Conservation (phyloP, 768 basidiomycete genomes). For the Gautieria morchelliformis region DNA sequence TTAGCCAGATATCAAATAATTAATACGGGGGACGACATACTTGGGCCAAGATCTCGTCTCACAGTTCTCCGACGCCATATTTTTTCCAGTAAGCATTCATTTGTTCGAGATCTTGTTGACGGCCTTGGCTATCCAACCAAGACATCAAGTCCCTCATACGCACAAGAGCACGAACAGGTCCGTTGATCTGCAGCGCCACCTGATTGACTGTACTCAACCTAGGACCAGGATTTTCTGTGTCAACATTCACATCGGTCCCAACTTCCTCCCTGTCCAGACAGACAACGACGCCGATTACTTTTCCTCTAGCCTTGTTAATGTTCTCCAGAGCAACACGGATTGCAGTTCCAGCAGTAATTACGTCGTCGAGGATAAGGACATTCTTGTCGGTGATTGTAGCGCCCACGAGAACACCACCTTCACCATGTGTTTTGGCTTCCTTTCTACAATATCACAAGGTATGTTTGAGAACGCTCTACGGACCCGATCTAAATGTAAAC, state of each 20-base stretch:
- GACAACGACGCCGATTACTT: constrained; percentile 83
- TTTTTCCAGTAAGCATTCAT: constrained; percentile 73
- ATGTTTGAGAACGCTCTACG: background rate
- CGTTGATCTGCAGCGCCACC: constrained; percentile 62
- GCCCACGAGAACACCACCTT: constrained; percentile 88
- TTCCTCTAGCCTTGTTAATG: constrained; percentile 57
- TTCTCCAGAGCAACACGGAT: constrained; percentile 75
- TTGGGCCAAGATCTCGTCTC: background rate
- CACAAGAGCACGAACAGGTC: constrained; percentile 70
- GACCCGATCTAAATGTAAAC: background rate
- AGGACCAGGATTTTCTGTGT: constrained; percentile 70
- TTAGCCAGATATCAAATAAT: background rate
- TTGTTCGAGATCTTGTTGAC: constrained; percentile 47
- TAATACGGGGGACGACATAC: background rate
- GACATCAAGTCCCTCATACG: constrained; percentile 77
- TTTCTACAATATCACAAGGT: constrained; percentile 32
- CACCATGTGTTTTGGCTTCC: constrained; percentile 92
- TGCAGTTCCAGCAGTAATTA: constrained; percentile 89
- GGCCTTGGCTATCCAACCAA: constrained; percentile 69
- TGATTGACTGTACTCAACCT: constrained; percentile 71
- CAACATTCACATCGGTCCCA: constrained; percentile 53
- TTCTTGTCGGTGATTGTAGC: constrained; percentile 68
- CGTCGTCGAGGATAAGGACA: constrained; percentile 90
- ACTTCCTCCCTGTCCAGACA: constrained; percentile 82
- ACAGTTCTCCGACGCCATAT: constrained; percentile 40